Evolutionary conservation across 2,329 filamentous ascomycete genomes (phyloP).

Genomic region (Kalaharituber pfeilii): DNA sequence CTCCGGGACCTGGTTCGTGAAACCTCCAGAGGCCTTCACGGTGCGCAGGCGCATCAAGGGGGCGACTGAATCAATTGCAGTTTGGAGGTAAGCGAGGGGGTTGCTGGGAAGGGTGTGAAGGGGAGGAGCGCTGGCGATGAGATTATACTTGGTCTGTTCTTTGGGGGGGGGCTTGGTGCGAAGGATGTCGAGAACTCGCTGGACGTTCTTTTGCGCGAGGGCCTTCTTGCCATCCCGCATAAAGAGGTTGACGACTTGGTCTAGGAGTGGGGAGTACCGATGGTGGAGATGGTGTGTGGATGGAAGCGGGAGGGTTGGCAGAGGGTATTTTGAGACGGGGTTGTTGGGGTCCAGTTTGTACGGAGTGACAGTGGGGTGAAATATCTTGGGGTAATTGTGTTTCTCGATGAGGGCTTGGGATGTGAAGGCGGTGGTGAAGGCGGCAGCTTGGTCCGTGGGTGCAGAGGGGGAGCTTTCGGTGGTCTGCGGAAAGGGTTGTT

Average conservation of each 20-base stretch:
- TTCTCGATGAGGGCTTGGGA: conserved; percentile 22
- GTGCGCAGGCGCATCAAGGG: conserved; percentile 67
- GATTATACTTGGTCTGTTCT: conserved; percentile 50
- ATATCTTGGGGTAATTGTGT: conserved; percentile 20
- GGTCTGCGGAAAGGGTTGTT: too few relatives aligned
- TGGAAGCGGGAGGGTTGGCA: conserved; percentile 50
- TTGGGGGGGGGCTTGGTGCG: conserved; percentile 68
- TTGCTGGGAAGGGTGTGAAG: conserved; percentile 68
- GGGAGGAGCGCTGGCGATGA: conserved; percentile 61
- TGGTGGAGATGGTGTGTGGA: conserved; percentile 50
- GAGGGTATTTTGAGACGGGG: conserved; percentile 58
- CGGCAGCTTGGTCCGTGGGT: too few relatives aligned
- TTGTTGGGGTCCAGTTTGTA: conserved; percentile 23
- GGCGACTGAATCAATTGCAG: conserved; percentile 82
- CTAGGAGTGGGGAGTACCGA: conserved; percentile 68
- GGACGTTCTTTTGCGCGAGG: conserved; percentile 50
- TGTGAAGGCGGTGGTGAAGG: conserved; percentile 5
- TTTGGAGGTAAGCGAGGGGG: conserved; percentile 71
- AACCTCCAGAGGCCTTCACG: conserved; percentile 65
- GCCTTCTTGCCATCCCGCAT: conserved; percentile 87
- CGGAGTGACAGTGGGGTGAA: conserved; percentile 23
- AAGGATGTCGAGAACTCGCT: conserved; percentile 38
- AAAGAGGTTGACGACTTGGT: conserved; percentile 74
- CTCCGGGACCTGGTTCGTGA: conserved; percentile 62
- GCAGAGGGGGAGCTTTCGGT: too few relatives aligned